Evolutionary conservation across 225 moss, liverwort and hornwort genomes (phyloP).

Genomic region (Ulota crispa): DNA sequence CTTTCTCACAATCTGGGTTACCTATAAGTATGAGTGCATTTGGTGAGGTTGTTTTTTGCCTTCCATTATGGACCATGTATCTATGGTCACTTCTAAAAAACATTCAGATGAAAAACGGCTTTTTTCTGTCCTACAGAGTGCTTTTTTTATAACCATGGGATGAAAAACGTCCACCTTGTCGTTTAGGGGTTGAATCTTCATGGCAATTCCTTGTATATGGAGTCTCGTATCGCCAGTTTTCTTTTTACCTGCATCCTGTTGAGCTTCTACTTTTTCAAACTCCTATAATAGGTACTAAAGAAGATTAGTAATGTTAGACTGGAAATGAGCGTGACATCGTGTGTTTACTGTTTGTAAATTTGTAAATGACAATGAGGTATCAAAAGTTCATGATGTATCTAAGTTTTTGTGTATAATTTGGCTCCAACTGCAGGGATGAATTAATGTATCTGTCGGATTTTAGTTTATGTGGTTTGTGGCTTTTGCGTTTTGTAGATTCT

Average conservation of each 20-base stretch:
- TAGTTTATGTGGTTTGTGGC: conserved; percentile 2
- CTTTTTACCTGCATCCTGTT: not conserved
- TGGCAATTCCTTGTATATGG: not conserved
- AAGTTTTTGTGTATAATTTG: not conserved
- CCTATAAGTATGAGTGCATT: no score
- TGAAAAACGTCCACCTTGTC: no score
- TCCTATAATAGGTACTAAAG: not conserved
- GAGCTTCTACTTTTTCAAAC: not conserved
- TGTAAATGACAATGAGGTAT: not conserved
- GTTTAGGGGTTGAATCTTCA: not conserved
- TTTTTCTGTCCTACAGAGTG: no score
- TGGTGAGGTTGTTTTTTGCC: no score
- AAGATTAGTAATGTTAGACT: not conserved
- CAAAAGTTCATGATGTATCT: not conserved
- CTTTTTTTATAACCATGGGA: no score
- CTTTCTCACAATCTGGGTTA: no score
- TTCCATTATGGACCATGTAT: no score
- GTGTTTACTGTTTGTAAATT: not conserved
- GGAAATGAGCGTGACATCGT: not conserved
- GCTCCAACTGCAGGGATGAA: not conserved
- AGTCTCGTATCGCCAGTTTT: not conserved
- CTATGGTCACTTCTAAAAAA: no score
- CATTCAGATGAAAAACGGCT: no score
- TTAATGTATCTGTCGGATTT: not conserved
- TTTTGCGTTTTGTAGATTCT: conserved; percentile 50